These are phyloP conservation scores for Mallotus repandus DNA, from an alignment of 441 rosid species.

Conservation along the genomic window DNA sequence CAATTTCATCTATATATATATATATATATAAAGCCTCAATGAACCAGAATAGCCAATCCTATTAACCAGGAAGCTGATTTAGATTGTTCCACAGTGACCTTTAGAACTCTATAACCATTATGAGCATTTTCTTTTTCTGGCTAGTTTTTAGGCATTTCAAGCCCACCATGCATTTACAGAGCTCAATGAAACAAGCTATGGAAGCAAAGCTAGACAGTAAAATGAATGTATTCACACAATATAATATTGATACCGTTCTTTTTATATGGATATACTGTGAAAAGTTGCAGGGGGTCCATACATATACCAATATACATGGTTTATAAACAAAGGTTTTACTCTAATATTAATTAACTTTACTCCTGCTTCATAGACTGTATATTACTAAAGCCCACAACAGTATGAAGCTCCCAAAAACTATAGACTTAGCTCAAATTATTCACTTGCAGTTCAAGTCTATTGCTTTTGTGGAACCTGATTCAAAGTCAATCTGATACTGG, in stretches of 20 bases:
- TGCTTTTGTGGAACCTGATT: conserved; percentile 35
- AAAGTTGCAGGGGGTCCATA: conserved; percentile 38
- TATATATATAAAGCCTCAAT: neutral
- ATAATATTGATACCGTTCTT: conserved; percentile 31
- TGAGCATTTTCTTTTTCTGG: neutral
- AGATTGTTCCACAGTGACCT: neutral
- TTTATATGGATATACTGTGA: conserved; percentile 35
- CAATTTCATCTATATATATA: too few relatives aligned
- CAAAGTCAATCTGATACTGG: conserved; percentile 43
- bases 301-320: conserved; percentile 46
- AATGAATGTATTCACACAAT: conserved; percentile 20
- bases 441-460: conserved; percentile 53
- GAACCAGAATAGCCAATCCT: neutral
- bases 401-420: conserved; percentile 25
- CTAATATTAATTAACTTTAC: conserved; percentile 30
- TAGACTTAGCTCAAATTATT: conserved; percentile 25
- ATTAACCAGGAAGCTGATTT: neutral
- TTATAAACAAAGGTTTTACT: conserved; percentile 40
- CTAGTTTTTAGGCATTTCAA: neutral
- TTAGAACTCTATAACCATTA: neutral
- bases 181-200: neutral
- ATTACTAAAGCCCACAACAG: conserved; percentile 17
- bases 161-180: neutral
- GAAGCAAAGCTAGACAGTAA: neutral
- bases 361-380: conserved; percentile 27